Evolutionary conservation across 331 rosid genomes (phyloP), one percentile per base, ranked within the genome.

Genomic region (Telfairia occidentalis): DNA sequence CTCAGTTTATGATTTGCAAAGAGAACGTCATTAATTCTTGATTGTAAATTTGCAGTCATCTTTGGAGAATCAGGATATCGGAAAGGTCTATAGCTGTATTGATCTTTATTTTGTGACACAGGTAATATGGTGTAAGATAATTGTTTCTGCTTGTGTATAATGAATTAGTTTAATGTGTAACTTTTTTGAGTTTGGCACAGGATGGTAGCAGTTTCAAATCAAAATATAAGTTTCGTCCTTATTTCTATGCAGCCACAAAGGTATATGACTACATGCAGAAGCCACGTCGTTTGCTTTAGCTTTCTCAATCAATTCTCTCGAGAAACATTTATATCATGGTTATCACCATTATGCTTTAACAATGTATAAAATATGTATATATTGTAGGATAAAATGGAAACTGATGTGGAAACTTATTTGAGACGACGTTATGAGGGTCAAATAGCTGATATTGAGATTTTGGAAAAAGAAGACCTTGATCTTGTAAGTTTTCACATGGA

Each of bases 71-170:
- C 91, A 87, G 75, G 96, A 89, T 16, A 85, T 96, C 46, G 79
- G 19, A 54, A 92, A 83, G 83, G 85, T 73, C 53, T 87, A 81
- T 61, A 89, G 97, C 77, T 94, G 97, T 19, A 78, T 91, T 24
- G 97, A 94, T 85, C 86, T 94, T 52, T 94, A 89, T 86, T 94
- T 94, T 80, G 96, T 94, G 76, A 72, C 96, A 19, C 98, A 94
- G 98, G 98, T 94, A 85, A 49, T 29, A 48, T 55, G 38, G 32
- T 49, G 59, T 34, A 50, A 37, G 37, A 54, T 28, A 18, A 30
- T 49, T 15, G 10, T 26, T 58, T 63, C 30, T 63, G 65, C 7
- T 50, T 72, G 59, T 78, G 35, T 67, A 24, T 73, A 71, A 29
- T 6, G 74, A 70, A 48, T 50, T 76, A 19, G 18, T 61, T 74